A percentile compares a stretch with the other conserved stretches of the same genome.
Conservation (phyloP, 495 filamentous ascomycete species). For the Chaetomium cochliodes region DNA sequence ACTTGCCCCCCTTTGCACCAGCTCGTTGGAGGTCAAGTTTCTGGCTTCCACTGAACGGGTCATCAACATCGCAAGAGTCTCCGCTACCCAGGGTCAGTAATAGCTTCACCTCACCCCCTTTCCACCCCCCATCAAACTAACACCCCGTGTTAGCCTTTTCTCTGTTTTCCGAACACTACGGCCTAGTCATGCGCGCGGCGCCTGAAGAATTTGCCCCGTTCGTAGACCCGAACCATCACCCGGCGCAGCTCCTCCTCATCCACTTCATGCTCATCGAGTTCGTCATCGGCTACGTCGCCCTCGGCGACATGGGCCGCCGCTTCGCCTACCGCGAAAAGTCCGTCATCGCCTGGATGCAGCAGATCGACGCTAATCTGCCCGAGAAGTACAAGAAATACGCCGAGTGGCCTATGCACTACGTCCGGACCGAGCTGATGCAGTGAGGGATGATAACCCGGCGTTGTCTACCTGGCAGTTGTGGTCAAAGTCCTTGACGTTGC, state of each 20-base stretch:
- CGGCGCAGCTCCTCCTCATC: slow-evolving; percentile 48
- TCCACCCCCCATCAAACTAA: background rate
- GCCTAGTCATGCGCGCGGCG: slow-evolving; percentile 22
- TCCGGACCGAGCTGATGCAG: background rate
- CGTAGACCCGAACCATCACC: slow-evolving; percentile 43
- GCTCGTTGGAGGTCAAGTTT: slow-evolving; percentile 28
- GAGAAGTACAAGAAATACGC: slow-evolving; percentile 24
- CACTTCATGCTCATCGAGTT: slow-evolving; percentile 47
- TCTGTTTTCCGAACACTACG: slow-evolving; percentile 25
- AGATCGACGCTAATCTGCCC: slow-evolving; percentile 21
- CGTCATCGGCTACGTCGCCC: slow-evolving; percentile 26
- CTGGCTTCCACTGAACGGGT: slow-evolving; percentile 32
- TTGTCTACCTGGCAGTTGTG: no score
- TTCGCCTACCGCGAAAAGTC: slow-evolving; percentile 28
- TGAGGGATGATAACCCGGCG: background rate
- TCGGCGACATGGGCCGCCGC: slow-evolving; percentile 12
- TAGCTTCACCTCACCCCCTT: background rate
- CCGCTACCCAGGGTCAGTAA: slow-evolving; percentile 31
- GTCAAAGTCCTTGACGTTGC: no score
- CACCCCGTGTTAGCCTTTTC: slow-evolving; percentile 26
- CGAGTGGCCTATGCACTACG: slow-evolving; percentile 30
- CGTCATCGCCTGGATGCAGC: slow-evolving; percentile 26
- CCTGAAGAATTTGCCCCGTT: slow-evolving; percentile 48
- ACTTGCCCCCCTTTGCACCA: slow-evolving; percentile 32
- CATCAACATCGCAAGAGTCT: slow-evolving; percentile 20